Evolutionary conservation across 2,329 filamentous ascomycete species (phyloP).

Genomic region (Lecanoromycetidae sp.): DNA sequence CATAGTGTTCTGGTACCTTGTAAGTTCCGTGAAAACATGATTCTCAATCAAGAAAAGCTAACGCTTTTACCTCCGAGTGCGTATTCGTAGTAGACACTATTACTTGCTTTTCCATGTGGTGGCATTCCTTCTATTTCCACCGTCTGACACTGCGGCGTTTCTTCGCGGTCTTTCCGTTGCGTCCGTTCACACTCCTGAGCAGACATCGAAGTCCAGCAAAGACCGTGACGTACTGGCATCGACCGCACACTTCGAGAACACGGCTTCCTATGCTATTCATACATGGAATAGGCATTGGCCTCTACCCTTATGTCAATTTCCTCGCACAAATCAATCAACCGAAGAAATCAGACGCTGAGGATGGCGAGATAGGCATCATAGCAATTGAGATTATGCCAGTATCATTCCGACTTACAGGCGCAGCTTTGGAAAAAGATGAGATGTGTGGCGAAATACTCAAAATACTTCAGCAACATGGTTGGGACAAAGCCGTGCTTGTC

Average conservation of each 20-base stretch:
- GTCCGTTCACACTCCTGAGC: slow-evolving; percentile 40
- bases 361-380: slow-evolving; percentile 48
- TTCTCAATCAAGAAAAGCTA: background rate
- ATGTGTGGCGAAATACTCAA: slow-evolving; percentile 45
- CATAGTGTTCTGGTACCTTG: slow-evolving; percentile 47
- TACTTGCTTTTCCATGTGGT: slow-evolving; percentile 32
- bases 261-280: slow-evolving; percentile 53
- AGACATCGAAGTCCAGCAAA: slow-evolving; percentile 37
- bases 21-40: slow-evolving; percentile 27
- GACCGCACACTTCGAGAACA: slow-evolving; percentile 48
- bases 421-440: slow-evolving; percentile 40
- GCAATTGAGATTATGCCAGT: slow-evolving; percentile 55
- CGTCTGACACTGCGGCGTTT: slow-evolving; percentile 33
- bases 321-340: slow-evolving; percentile 39
- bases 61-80: slow-evolving; percentile 22
- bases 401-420: slow-evolving; percentile 48
- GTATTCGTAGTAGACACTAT: slow-evolving; percentile 42
- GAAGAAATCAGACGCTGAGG: slow-evolving; percentile 22
- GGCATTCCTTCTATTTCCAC: slow-evolving; percentile 42
- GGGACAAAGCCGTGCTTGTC: slow-evolving; percentile 47
- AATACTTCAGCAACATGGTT: slow-evolving; percentile 47
- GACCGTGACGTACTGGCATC: slow-evolving; percentile 52
- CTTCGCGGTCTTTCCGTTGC: slow-evolving; percentile 46
- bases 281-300: slow-evolving; percentile 58
- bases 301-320: slow-evolving; percentile 50